phyloP scores from a whole-genome alignment of 2,329 filamentous ascomycete species.

The Alternaria atra region DNA sequence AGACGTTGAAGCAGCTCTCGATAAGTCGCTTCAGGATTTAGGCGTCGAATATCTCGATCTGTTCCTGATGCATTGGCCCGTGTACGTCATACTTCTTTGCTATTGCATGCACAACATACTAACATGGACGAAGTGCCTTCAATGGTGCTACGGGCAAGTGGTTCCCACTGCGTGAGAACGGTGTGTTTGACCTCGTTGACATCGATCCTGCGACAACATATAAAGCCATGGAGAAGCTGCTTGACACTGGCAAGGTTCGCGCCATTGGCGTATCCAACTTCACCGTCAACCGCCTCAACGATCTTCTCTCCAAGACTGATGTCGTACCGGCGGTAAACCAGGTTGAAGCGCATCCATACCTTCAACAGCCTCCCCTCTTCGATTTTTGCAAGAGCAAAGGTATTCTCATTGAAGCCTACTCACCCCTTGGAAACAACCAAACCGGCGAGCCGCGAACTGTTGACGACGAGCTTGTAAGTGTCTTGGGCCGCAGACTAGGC shows the following conservation, averaged over 20 bases:
- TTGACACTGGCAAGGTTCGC: slow-evolving; percentile 72
- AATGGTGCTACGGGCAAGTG: slow-evolving; percentile 46
- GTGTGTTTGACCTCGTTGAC: slow-evolving; percentile 74
- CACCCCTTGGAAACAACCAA: slow-evolving; percentile 71
- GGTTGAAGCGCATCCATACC: slow-evolving; percentile 73
- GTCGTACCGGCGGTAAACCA: slow-evolving; percentile 78
- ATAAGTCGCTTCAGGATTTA: slow-evolving; percentile 68
- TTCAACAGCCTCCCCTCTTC: slow-evolving; percentile 58
- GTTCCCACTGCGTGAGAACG: slow-evolving; percentile 52
- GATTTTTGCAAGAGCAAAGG: slow-evolving; percentile 74
- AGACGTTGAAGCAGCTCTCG: slow-evolving; percentile 64
- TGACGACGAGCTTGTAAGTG: slow-evolving; percentile 46
- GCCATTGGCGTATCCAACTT: slow-evolving; percentile 89
- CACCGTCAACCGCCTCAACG: slow-evolving; percentile 77
- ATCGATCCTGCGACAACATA: slow-evolving; percentile 84
- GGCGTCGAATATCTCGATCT: slow-evolving; percentile 72
- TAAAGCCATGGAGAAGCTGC: slow-evolving; percentile 73
- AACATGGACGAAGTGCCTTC: slow-evolving; percentile 20
- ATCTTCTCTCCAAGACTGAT: slow-evolving; percentile 68
- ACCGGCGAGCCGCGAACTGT: slow-evolving; percentile 66
- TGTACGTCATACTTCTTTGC: slow-evolving; percentile 15
- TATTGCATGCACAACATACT: neutral
- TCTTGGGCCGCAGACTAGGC: slow-evolving; percentile 56
- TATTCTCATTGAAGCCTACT: slow-evolving; percentile 77
- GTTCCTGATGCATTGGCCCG: slow-evolving; percentile 72